Base-by-base conservation (phyloP, 805 yeast genomes). In the Teunomyces kruisii region DNA sequence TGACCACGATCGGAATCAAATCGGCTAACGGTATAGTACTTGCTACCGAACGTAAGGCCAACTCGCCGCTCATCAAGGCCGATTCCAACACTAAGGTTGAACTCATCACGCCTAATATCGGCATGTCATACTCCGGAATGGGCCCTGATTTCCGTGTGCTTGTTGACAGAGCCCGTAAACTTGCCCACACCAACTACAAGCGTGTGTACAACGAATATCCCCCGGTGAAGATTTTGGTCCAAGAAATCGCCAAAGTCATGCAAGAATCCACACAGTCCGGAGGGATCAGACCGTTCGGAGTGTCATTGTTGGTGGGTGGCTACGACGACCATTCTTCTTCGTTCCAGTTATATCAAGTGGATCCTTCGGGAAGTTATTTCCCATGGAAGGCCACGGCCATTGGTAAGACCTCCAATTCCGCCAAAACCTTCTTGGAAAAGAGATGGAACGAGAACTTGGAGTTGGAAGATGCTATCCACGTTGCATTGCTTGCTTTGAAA, bases 381-480 rank as follows among this genome's bases (percentile, higher is more conserved):
- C 98, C 99, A 8, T 94, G 99, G 99, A 94, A 92, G 69, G 99
- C 99, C 31, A 92, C 99, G 3, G 98, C 99, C 17, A 94, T 94
- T 57, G 99, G 99, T 52, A 91, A 90, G 63, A 96, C 97, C 19
- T 84, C 97, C 3, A 82, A 83, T 36, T 88, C 96, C n/a, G 99
- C 98, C 29, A 94, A 95, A 74, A 92, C 98, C 1, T 94, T 94
- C 58, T 72, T 94, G 61, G 99, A 94, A 67, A 94, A 94, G 72
- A 84, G 99, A 70, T 94, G 98, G 97, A 92, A 91, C 63, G 96
- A 90, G 53, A 96, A 94, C 67, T 75, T 94, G 62, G 99, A 94
- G 71, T 76, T 94, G 51, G 99, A 94, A 70, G 99, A 94, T 65
- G 99, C 98, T 41, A 88, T 94, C 53, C 98, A 94, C 67, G 94